Evolutionary conservation across 208 protist genomes (phyloP).

Genomic region (Lotmaria passim): DNA sequence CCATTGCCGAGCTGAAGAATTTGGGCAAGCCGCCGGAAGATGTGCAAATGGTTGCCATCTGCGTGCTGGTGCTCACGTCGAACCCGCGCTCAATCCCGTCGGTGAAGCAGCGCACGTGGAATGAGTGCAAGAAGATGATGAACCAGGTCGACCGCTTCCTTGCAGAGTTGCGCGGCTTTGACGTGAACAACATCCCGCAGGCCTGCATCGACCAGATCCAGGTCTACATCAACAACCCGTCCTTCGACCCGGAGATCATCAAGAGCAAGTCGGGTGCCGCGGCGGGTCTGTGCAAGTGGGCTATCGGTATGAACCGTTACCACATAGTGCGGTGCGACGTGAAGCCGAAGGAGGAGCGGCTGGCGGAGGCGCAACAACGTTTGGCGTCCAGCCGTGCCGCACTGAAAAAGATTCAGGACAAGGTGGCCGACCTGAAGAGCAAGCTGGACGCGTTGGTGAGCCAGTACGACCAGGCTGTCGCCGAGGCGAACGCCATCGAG

Average conservation of each 20-base stretch:
- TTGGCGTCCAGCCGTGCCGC: slow-evolving; percentile 84
- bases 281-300: slow-evolving; percentile 97
- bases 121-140: slow-evolving; percentile 98
- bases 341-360: slow-evolving; percentile 95
- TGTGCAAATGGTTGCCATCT: slow-evolving; percentile 96
- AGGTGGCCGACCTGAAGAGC: slow-evolving; percentile 94
- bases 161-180: slow-evolving; percentile 92
- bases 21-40: slow-evolving; percentile 95
- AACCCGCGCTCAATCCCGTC: slow-evolving; percentile 89
- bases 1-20: slow-evolving; percentile 97
- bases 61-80: slow-evolving; percentile 95
- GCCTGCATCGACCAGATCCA: slow-evolving; percentile 95
- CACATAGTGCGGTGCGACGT: slow-evolving; percentile 97
- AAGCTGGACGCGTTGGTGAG: slow-evolving; percentile 93
- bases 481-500: slow-evolving; percentile 93
- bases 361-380: slow-evolving; percentile 93
- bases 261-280: slow-evolving; percentile 95
- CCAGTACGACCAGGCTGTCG: slow-evolving; percentile 95
- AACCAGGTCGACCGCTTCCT: slow-evolving; percentile 95
- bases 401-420: slow-evolving; percentile 95
- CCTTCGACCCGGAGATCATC: slow-evolving; percentile 93
- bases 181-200: slow-evolving; percentile 97
- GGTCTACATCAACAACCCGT: slow-evolving; percentile 92
- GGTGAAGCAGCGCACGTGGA: slow-evolving; percentile 95
- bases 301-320: slow-evolving; percentile 96